phyloP scores from a whole-genome alignment of 306 rosid genomes.

The Rosa multiflora region DNA sequence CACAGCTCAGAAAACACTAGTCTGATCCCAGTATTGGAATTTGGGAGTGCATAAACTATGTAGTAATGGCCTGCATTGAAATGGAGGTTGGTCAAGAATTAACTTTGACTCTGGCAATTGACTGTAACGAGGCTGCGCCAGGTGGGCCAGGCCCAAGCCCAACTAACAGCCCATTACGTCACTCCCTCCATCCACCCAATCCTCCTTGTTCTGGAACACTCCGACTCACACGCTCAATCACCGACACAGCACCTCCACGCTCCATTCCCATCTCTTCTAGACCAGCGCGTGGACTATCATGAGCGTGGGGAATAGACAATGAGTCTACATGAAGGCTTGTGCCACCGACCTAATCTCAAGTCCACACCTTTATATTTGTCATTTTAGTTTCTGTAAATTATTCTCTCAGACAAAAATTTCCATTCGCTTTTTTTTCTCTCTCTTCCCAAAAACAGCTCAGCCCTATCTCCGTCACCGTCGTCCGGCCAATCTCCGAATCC shows the following conservation, averaged over 20 bases:
- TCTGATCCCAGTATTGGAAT: not conserved
- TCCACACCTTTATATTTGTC: not conserved
- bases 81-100: not conserved
- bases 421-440: not conserved
- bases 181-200: not conserved
- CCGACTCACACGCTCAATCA: not conserved
- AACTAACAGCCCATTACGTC: not conserved
- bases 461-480: not conserved
- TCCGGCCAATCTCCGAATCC: constrained; percentile 27
- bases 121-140: not conserved
- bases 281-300: not conserved
- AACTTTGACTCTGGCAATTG: not conserved
- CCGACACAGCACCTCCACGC: not conserved
- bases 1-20: not conserved
- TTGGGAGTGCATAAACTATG: not conserved
- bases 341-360: constrained; percentile 12
- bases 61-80: not conserved
- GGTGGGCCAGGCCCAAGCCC: not conserved
- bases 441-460: not conserved
- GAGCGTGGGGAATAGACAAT: not conserved
- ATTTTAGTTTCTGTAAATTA: not conserved
- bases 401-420: not conserved
- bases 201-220: not conserved
- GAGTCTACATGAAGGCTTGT: not conserved
- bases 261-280: not conserved